Evolutionary conservation across 2,329 filamentous ascomycete genomes (phyloP).

Genomic region (Aspergillus fumigatiaffinis): DNA sequence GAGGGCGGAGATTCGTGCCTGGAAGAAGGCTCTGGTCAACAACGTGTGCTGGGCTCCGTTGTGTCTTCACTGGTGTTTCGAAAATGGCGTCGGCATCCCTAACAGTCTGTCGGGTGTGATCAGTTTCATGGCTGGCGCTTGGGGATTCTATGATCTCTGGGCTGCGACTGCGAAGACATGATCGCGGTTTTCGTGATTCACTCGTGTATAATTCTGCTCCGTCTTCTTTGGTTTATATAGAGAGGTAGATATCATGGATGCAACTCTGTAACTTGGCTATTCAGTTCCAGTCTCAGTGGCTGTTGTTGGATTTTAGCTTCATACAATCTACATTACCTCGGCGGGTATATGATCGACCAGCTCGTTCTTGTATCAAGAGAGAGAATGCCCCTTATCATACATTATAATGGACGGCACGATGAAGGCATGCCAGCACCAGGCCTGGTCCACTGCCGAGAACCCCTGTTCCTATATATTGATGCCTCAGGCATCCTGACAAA

Average conservation of each 20-base stretch:
- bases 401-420: no score
- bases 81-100: slow-evolving; percentile 58
- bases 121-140: slow-evolving; percentile 50
- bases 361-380: no score
- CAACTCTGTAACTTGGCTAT: background rate
- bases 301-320: no score
- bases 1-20: slow-evolving; percentile 49
- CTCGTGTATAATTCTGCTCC: background rate
- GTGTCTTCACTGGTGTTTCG: slow-evolving; percentile 77
- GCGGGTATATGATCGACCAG: no score
- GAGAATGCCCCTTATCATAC: no score
- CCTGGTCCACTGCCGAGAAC: no score
- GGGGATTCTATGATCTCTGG: slow-evolving; percentile 46
- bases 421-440: no score
- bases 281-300: no score
- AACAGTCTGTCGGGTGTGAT: slow-evolving; percentile 57
- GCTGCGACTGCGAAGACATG: slow-evolving; percentile 31
- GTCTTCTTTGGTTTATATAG: background rate
- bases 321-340: no score
- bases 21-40: slow-evolving; percentile 59
- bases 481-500: background rate
- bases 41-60: slow-evolving; percentile 77
- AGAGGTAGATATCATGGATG: background rate
- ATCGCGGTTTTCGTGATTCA: slow-evolving; percentile 1
- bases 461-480: background rate